Evolutionary conservation across 2,329 filamentous ascomycete genomes (phyloP), one percentile per base, ranked within the genome.

Genomic region (Pseudogymnoascus sp.): DNA sequence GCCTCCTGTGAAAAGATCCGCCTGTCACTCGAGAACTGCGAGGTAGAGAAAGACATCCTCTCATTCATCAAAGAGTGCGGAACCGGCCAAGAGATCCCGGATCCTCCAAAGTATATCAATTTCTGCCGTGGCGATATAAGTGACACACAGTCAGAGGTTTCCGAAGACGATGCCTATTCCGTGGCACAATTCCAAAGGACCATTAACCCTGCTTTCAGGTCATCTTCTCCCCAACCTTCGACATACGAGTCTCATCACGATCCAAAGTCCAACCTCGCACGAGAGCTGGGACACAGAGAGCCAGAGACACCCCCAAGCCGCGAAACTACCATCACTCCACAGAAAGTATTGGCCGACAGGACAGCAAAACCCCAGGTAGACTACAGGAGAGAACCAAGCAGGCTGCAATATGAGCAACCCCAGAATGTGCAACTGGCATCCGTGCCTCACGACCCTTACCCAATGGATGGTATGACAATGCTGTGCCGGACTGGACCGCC

Each of bases 21-120:
- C 10, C 79, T 97, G 4, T 93, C 93, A 0, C 81, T 99, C 2
- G 96, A 99, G 77, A 90, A 90, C 72, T 96, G 96, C 78, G 95
- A 99, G 70, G 95, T 99, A 1, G 93, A 97, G 75, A 96, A 93
- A 75, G 96, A 99, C 74, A 97, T 99, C 66, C 78, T 86, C 21
- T 80, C 77, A 66, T 99, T 99, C 78, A 99, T 99, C 77, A 89
- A 83, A 66, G 92, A 96, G 59, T 84, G 79, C 67, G 93, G 93
- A 21, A 99, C 95, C 2, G 93, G 95, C 4, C 93, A 97, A 75
- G 96, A 99, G 75, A 99, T 99, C 56, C 96, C 95, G 1, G 95
- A 97, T 74, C 86, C 95, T 23, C 95, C 95, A 46, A 97, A 92
- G 75, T 99, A 97, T 75, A 97, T 99, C 84, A 97, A 99, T 79